phyloP scores from a whole-genome alignment of 305 asterid species.

The Plantago coronopus region DNA sequence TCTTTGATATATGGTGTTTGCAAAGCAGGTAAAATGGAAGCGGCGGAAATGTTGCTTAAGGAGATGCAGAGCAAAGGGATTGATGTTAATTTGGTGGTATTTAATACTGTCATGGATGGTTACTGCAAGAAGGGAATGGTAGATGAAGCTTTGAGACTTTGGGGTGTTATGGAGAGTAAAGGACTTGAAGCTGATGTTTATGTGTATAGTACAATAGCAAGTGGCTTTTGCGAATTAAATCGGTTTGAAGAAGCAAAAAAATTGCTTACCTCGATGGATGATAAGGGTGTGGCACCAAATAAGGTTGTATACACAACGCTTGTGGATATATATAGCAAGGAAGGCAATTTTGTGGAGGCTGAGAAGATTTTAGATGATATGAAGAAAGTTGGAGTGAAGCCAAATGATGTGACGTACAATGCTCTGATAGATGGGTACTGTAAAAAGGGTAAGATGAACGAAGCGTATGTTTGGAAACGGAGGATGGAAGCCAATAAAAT shows the following conservation, averaged over 20 bases:
- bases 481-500: constrained; percentile 40
- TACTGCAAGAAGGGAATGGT: constrained; percentile 72
- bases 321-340: constrained; percentile 56
- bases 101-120: constrained; percentile 70
- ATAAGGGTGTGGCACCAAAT: constrained; percentile 47
- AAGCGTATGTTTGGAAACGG: constrained; percentile 32
- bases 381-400: constrained; percentile 56
- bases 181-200: constrained; percentile 63
- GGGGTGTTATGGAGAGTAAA: constrained; percentile 54
- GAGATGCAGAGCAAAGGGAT: constrained; percentile 76
- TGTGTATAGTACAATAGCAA: constrained; percentile 53
- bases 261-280: constrained; percentile 51
- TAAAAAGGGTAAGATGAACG: constrained; percentile 40
- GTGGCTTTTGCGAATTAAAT: constrained; percentile 47
- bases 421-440: constrained; percentile 51
- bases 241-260: constrained; percentile 58
- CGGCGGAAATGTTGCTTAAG: constrained; percentile 45
- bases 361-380: constrained; percentile 41
- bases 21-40: constrained; percentile 60
- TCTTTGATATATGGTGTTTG: constrained; percentile 61
- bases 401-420: constrained; percentile 52
- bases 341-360: constrained; percentile 60
- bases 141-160: constrained; percentile 56
- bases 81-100: constrained; percentile 49
- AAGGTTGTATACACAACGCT: constrained; percentile 52